A percentile compares a stretch with the other conserved stretches of the same genome.
Conservation (phyloP, 352 stramenopile species). For the Pilasporangium apinafurcum region DNA sequence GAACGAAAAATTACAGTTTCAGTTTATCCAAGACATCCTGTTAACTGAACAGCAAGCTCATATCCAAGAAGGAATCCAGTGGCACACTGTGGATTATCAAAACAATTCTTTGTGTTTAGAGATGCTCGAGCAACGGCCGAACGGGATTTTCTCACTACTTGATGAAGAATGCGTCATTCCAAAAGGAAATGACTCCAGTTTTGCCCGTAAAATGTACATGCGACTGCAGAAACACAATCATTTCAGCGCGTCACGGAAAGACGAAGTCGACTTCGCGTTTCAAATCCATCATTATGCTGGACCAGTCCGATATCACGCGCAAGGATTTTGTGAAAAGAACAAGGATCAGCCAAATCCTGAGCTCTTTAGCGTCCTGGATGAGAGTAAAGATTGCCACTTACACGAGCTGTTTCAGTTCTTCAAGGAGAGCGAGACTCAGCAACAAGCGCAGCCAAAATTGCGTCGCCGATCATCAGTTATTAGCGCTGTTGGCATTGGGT, state of each 20-base stretch:
- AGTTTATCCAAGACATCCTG: constrained; percentile 81
- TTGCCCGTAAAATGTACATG: constrained; percentile 71
- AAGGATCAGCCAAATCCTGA: constrained; percentile 83
- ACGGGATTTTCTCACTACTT: constrained; percentile 67
- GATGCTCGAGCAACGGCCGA: constrained; percentile 77
- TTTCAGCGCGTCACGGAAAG: constrained; percentile 57
- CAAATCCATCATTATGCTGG: constrained; percentile 81
- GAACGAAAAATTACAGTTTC: constrained; percentile 79
- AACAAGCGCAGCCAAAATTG: constrained; percentile 37
- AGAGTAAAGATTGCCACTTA: constrained; percentile 46
- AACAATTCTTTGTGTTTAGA: constrained; percentile 79
- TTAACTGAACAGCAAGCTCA: constrained; percentile 71
- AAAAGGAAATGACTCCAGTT: constrained; percentile 66
- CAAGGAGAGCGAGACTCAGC: constrained; percentile 35
- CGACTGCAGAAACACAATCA: constrained; percentile 48
- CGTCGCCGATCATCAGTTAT: constrained; percentile 66
- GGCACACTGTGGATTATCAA: constrained; percentile 57
- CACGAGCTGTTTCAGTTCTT: constrained; percentile 69
- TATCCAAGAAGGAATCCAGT: constrained; percentile 65
- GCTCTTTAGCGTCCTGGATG: constrained; percentile 56
- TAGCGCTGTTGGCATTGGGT: constrained; percentile 72
- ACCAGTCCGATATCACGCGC: constrained; percentile 59
- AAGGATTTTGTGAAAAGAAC: constrained; percentile 86
- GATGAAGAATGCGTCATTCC: constrained; percentile 86
- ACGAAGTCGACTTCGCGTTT: constrained; percentile 68